A percentile compares a stretch with the other conserved stretches of the same genome.
phyloP scores from a whole-genome alignment of 306 rosid species.

The Vicia faba region DNA sequence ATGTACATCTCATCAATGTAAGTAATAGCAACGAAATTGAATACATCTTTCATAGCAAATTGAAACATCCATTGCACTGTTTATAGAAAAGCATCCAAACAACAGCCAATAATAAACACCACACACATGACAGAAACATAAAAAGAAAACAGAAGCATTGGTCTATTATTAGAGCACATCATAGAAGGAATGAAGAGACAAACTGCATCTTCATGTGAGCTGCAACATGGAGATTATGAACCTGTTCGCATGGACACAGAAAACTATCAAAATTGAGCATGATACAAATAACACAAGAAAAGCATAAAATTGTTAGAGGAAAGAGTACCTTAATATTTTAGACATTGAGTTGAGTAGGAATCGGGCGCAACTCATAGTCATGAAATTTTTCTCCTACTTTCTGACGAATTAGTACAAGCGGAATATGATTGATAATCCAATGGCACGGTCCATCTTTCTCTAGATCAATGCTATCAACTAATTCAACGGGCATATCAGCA shows the following conservation, averaged over 20 bases:
- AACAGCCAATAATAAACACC: background rate
- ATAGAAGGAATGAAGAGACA: background rate
- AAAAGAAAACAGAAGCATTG: background rate
- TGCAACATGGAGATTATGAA: background rate
- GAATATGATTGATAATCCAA: conserved; percentile 29
- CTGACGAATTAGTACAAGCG: conserved; percentile 6
- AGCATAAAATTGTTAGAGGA: background rate
- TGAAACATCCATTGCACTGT: background rate
- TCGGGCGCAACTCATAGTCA: conserved; percentile 26
- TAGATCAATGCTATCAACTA: conserved; percentile 35
- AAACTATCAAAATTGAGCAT: background rate
- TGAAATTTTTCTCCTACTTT: conserved; percentile 13
- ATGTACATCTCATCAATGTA: background rate
- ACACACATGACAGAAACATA: background rate
- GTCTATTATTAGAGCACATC: background rate
- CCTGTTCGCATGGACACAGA: background rate
- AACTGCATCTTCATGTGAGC: background rate
- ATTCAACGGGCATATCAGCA: conserved; percentile 31
- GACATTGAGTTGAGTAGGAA: conserved; percentile 15
- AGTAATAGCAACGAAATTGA: no score
- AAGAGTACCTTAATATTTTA: conserved; percentile 9
- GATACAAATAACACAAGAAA: background rate
- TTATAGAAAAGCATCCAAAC: background rate
- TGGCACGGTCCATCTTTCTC: background rate
- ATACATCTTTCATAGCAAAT: background rate